phyloP scores from a whole-genome alignment of 2,329 filamentous ascomycete species.

The Elsinoe necatrix region DNA sequence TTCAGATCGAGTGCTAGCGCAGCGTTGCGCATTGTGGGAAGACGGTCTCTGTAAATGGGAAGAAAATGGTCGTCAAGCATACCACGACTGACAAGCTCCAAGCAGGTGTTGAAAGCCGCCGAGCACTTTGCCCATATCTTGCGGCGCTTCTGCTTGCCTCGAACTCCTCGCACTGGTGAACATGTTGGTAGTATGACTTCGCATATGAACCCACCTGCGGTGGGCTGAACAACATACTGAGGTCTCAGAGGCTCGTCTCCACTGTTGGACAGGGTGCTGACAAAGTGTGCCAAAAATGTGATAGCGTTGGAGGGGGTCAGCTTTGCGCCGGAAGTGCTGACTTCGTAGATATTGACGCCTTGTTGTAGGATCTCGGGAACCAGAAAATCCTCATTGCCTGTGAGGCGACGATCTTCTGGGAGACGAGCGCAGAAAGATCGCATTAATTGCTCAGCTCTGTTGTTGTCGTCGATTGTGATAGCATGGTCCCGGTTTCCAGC shows the following conservation, averaged over 20 bases:
- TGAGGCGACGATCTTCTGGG: slow-evolving; percentile 63
- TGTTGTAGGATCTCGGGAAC: slow-evolving; percentile 39
- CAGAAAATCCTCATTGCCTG: slow-evolving; percentile 50
- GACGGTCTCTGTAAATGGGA: slow-evolving; percentile 60
- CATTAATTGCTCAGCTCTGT: slow-evolving; percentile 52
- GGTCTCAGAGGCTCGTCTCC: slow-evolving; percentile 44
- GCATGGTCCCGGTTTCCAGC: slow-evolving; percentile 54
- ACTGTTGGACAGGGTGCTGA: slow-evolving; percentile 55
- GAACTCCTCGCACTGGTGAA: slow-evolving; percentile 60
- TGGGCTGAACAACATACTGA: slow-evolving; percentile 52
- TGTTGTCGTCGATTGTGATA: slow-evolving; percentile 50
- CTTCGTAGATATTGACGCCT: slow-evolving; percentile 45
- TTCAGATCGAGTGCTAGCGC: slow-evolving; percentile 72
- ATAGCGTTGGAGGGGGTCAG: slow-evolving; percentile 71
- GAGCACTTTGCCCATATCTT: slow-evolving; percentile 80
- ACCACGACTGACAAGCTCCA: slow-evolving; percentile 55
- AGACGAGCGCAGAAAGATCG: slow-evolving; percentile 67
- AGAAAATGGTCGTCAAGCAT: slow-evolving; percentile 67
- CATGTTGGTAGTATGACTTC: slow-evolving; percentile 70
- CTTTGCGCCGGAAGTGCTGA: slow-evolving; percentile 62
- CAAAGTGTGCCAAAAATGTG: slow-evolving; percentile 63
- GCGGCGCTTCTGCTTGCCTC: slow-evolving; percentile 54
- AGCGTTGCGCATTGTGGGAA: slow-evolving; percentile 82
- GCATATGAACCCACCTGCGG: slow-evolving; percentile 57
- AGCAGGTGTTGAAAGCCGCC: slow-evolving; percentile 76